phyloP scores from a whole-genome alignment of 1,284 basidiomycete genomes.

The Rhizoctonia solani region DNA sequence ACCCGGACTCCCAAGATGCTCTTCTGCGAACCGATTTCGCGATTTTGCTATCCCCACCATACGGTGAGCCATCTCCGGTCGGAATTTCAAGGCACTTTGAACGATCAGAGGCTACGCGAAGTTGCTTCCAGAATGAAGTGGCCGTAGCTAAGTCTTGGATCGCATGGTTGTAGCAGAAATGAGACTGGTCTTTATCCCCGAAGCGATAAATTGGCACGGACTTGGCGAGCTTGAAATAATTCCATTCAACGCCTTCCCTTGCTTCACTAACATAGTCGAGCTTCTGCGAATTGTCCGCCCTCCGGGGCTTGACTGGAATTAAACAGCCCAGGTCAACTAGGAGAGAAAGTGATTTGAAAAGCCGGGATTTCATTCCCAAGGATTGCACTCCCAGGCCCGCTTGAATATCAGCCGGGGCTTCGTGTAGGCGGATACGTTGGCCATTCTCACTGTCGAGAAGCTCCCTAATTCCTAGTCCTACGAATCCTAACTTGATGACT shows the following conservation, averaged over 20 bases:
- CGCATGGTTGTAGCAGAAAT: constrained; percentile 57
- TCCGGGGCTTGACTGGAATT: background rate
- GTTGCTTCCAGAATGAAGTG: constrained; percentile 59
- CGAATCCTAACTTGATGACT: constrained; percentile 48
- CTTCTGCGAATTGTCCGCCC: background rate
- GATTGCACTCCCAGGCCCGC: background rate
- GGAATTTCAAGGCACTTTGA: background rate
- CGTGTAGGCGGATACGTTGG: background rate
- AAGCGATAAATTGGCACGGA: constrained; percentile 35
- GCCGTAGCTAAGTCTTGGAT: constrained; percentile 50
- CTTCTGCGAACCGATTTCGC: constrained; percentile 15
- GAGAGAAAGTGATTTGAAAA: background rate
- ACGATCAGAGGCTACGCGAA: constrained; percentile 53
- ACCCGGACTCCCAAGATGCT: constrained; percentile 60
- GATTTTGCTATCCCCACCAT: constrained; percentile 1
- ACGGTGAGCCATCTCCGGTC: background rate
- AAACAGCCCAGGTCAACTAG: constrained; percentile 14
- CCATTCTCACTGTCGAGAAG: constrained; percentile 50
- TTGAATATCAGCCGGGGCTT: background rate
- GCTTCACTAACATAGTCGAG: background rate
- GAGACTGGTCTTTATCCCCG: constrained; percentile 50
- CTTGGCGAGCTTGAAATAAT: constrained; percentile 15
- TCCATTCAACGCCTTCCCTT: background rate
- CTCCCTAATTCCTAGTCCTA: constrained; percentile 57
- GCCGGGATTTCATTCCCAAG: background rate